Evolutionary conservation across 495 filamentous ascomycete genomes (phyloP), one percentile per base, ranked within the genome.

Genomic region (Neurospora sp.): DNA sequence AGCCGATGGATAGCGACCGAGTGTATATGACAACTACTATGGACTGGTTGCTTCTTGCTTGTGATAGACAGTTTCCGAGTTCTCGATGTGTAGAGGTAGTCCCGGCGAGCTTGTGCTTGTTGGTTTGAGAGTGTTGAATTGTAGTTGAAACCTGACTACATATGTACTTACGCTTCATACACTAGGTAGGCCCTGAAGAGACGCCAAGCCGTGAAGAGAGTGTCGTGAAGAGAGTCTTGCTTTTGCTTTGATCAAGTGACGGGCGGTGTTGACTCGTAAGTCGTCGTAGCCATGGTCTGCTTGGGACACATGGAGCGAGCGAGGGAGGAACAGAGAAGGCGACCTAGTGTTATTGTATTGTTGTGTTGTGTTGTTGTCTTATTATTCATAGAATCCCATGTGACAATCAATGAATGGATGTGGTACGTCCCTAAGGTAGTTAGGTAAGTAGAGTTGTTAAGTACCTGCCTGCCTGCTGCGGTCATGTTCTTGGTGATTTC

Each of bases 291-390:
- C 39, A 39, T 12, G 39, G 39, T 39, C 39, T 39, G 39, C 39
- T 39, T 39, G 39, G 12, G 39, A 11, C 39, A 39, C 39, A 39
- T 4, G 31, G 31, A 35, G 0, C 12, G 39, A 77, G 75, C 69
- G 38, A 39, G 16, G 6, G 39, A 14, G 65, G 71, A 27, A 71
- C 74, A 48, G 76, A 71, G 72, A 73, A 73, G 73, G 71, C 74
- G 72, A 70, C 31, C 4, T 35, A 35, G 71, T 71, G n/a, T 74
- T 69, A 38, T 74, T 70, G 53, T 75, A 35, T 35, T 74, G 76
- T 76, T 76, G 77, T 73, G 18, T 46, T 46, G 42, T n/a, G 42
- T n/a, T 46, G 42, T 42, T 42, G 40, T n/a, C 7, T 46, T 11
- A 40, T 40, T 40, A 12, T 40, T 40, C 16, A 2, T n/a, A 46